Evolutionary conservation across 2,329 filamentous ascomycete species (phyloP).

Genomic region (Stemphylium beticola): DNA sequence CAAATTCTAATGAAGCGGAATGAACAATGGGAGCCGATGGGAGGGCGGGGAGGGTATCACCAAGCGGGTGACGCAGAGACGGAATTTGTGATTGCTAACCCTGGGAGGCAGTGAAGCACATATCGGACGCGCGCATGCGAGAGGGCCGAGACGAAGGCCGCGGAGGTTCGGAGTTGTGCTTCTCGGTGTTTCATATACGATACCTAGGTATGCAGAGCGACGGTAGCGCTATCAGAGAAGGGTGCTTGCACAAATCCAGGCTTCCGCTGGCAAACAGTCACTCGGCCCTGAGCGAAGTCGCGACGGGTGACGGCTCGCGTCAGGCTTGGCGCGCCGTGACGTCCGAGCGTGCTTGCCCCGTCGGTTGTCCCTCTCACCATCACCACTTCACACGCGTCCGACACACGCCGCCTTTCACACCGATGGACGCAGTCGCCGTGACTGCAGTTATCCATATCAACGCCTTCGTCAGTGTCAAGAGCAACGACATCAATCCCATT

Average conservation of each 20-base stretch:
- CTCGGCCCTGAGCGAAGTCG: conserved; percentile 18
- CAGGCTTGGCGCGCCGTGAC: conserved; percentile 20
- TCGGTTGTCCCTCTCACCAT: conserved; percentile 9
- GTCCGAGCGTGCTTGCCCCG: conserved; percentile 15
- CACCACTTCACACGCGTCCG: neutral
- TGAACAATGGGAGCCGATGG: conserved; percentile 21
- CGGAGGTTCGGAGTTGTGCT: neutral
- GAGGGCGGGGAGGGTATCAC: conserved; percentile 34
- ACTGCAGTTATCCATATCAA: conserved; percentile 18
- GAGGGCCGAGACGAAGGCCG: conserved; percentile 13
- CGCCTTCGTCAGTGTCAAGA: neutral
- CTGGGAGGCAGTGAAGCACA: conserved; percentile 39
- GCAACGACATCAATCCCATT: conserved; percentile 8
- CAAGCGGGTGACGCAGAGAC: conserved; percentile 33
- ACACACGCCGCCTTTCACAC: conserved; percentile 14
- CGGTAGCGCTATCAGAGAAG: neutral
- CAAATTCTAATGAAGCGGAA: conserved; percentile 19
- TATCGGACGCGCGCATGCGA: conserved; percentile 37
- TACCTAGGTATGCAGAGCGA: too few relatives aligned
- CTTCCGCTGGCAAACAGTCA: neutral
- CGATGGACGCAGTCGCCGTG: conserved; percentile 6
- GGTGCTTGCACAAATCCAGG: neutral
- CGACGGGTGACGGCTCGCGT: conserved; percentile 24
- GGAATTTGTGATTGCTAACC: conserved; percentile 39
- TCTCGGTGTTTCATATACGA: neutral